phyloP scores from a whole-genome alignment of 2,329 filamentous ascomycete species.

The Teratosphaeria pseudoeucalypti region DNA sequence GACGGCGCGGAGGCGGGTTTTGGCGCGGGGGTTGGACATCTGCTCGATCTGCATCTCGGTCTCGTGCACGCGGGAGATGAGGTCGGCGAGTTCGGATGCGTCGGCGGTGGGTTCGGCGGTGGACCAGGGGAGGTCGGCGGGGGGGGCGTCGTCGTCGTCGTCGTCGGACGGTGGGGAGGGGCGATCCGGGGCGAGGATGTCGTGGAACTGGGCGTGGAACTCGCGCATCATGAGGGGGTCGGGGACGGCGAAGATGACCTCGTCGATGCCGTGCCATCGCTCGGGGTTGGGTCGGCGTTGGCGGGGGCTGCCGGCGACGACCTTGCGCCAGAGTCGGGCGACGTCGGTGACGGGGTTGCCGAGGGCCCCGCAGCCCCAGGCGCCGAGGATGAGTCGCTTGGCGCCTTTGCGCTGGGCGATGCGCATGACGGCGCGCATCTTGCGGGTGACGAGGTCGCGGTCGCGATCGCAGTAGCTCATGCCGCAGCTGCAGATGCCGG shows the following conservation, averaged over 20 bases:
- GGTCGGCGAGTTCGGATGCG: constrained; percentile 9
- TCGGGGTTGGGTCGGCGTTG: constrained; percentile 31
- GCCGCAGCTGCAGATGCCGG: constrained; percentile 23
- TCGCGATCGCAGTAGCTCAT: constrained; percentile 39
- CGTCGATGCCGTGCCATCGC: constrained; percentile 33
- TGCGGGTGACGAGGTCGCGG: constrained; percentile 40
- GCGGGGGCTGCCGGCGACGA: constrained; percentile 23
- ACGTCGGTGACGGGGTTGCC: constrained; percentile 52
- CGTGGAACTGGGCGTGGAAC: constrained; percentile 33
- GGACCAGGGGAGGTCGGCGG: constrained; percentile 4
- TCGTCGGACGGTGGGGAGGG: constrained; percentile 1
- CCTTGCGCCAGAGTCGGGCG: constrained; percentile 44
- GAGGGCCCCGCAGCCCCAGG: constrained; percentile 56
- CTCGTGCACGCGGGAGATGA: constrained; percentile 23
- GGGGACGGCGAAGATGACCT: constrained; percentile 50
- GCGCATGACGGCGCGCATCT: constrained; percentile 50
- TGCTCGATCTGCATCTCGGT: constrained; percentile 27
- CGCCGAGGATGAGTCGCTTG: constrained; percentile 46
- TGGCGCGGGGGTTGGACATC: constrained; percentile 19
- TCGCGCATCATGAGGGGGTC: constrained; percentile 41
- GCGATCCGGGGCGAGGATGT: constrained; percentile 15
- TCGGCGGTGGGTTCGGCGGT: constrained; percentile 7
- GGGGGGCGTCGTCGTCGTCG: not conserved
- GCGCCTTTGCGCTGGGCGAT: constrained; percentile 39
- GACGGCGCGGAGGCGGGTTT: constrained; percentile 21